Conservation (phyloP, 2,329 filamentous ascomycete genomes). For the Aspergillus awamori region DNA sequence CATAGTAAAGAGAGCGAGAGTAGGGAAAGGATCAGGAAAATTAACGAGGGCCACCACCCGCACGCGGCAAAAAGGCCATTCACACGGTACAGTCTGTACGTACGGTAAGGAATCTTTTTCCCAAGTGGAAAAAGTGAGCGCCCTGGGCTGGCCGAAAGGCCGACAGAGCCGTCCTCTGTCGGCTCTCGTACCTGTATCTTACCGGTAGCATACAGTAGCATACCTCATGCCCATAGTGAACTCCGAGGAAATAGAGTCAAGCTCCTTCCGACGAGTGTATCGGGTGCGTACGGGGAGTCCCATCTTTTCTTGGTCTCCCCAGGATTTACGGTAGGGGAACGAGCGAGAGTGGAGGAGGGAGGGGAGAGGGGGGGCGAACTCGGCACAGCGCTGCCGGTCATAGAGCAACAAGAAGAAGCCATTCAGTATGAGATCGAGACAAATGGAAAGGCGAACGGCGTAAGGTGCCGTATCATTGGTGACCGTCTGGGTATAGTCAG, state of each 20-base stretch:
- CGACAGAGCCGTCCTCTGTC: constrained; percentile 3
- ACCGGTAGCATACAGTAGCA: not conserved
- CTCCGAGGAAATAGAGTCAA: not conserved
- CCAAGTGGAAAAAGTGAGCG: not conserved
- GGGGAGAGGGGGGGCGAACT: constrained; percentile 22
- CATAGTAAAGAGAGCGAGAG: constrained; percentile 25
- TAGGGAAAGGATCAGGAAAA: constrained; percentile 22
- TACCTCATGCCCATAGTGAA: not conserved
- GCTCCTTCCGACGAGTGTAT: not conserved
- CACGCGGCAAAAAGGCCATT: constrained; percentile 25
- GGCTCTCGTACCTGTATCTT: not conserved
- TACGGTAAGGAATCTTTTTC: constrained; percentile 12
- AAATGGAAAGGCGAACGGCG: constrained; percentile 16
- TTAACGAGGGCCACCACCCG: constrained; percentile 25
- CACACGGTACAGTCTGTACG: constrained; percentile 17
- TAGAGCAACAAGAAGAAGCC: constrained; percentile 6
- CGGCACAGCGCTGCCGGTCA: constrained; percentile 29
- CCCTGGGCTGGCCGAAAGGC: not conserved
- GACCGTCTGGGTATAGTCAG: constrained; percentile 23
- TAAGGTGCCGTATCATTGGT: constrained; percentile 22
- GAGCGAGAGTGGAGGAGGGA: constrained; percentile 13
- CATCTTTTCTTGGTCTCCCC: not conserved
- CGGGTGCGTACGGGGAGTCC: not conserved
- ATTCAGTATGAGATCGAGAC: not conserved
- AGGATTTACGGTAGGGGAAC: constrained; percentile 11